These are phyloP conservation scores for Plasmodium sp. DNA, from an alignment of 169 alveolate species.

Conservation along the genomic window DNA sequence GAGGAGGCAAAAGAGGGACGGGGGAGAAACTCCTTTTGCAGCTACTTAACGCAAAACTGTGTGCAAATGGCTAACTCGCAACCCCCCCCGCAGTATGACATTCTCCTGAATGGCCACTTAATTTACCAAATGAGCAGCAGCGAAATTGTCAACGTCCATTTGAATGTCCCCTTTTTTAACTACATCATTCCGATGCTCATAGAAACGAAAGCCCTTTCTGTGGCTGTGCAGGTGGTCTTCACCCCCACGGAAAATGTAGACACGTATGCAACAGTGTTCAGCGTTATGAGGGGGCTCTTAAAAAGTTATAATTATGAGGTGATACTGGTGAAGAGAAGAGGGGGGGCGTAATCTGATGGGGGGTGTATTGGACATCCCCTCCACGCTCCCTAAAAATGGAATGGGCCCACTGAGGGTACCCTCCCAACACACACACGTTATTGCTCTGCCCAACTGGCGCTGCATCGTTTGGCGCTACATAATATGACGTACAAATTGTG, in stretches of 20 bases:
- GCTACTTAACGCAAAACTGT: slow-evolving; percentile 25
- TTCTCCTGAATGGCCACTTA: not conserved
- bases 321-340: slow-evolving; percentile 29
- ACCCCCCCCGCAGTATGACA: not conserved
- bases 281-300: slow-evolving; percentile 31
- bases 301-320: slow-evolving; percentile 57
- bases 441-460: not conserved
- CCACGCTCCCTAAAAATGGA: not conserved
- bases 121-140: not conserved
- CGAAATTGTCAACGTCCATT: slow-evolving; percentile 9
- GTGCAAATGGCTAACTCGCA: not conserved
- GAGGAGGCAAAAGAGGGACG: not conserved
- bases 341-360: not conserved
- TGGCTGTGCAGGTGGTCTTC: slow-evolving; percentile 23
- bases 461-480: not conserved
- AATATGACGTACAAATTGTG: not conserved
- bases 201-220: slow-evolving; percentile 13
- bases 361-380: not conserved
- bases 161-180: slow-evolving; percentile 60
- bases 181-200: slow-evolving; percentile 66
- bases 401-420: not conserved
- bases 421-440: not conserved
- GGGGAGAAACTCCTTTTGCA: slow-evolving; percentile 17
- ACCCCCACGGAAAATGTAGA: slow-evolving; percentile 24
- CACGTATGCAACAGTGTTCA: slow-evolving; percentile 3